Conservation (phyloP, 2,329 filamentous ascomycete species). For the Leptographium wingfieldii region DNA sequence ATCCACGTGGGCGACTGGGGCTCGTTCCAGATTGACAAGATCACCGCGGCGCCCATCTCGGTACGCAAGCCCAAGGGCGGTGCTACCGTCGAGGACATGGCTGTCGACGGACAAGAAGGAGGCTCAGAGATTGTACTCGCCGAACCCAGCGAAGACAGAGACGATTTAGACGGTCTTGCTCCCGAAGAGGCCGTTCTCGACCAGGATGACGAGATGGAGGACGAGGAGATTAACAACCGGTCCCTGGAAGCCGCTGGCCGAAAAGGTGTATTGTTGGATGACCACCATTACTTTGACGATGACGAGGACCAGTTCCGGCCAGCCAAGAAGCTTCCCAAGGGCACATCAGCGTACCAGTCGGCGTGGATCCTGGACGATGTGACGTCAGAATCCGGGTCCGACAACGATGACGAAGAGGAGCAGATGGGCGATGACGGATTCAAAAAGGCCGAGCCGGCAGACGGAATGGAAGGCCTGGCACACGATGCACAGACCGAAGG, state of each 20-base stretch:
- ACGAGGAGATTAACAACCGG: constrained; percentile 36
- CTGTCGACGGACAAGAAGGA: constrained; percentile 43
- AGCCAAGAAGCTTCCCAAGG: constrained; percentile 71
- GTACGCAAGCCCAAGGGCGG: constrained; percentile 45
- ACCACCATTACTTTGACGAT: constrained; percentile 96
- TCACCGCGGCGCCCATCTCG: constrained; percentile 60
- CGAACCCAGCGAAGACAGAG: constrained; percentile 62
- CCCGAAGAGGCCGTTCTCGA: constrained; percentile 68
- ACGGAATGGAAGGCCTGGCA: constrained; percentile 63
- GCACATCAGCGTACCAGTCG: constrained; percentile 87
- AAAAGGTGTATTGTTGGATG: constrained; percentile 86
- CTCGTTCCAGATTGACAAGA: constrained; percentile 82
- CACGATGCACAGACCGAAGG: constrained; percentile 56
- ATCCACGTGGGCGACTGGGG: constrained; percentile 92
- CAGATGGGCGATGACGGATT: constrained; percentile 46
- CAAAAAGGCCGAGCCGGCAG: constrained; percentile 53
- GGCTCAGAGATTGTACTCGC: constrained; percentile 44
- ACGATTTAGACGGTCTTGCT: constrained; percentile 71
- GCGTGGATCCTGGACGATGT: constrained; percentile 79
- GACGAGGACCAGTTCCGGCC: constrained; percentile 52
- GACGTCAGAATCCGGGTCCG: constrained; percentile 71
- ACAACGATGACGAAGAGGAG: constrained; percentile 66
- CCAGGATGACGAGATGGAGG: constrained; percentile 36
- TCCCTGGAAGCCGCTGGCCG: constrained; percentile 31
- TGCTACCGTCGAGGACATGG: constrained; percentile 32